These are phyloP conservation scores for Pseudogymnoascus sp. DNA, from an alignment of 2,329 filamentous ascomycete genomes.

Conservation along the genomic window DNA sequence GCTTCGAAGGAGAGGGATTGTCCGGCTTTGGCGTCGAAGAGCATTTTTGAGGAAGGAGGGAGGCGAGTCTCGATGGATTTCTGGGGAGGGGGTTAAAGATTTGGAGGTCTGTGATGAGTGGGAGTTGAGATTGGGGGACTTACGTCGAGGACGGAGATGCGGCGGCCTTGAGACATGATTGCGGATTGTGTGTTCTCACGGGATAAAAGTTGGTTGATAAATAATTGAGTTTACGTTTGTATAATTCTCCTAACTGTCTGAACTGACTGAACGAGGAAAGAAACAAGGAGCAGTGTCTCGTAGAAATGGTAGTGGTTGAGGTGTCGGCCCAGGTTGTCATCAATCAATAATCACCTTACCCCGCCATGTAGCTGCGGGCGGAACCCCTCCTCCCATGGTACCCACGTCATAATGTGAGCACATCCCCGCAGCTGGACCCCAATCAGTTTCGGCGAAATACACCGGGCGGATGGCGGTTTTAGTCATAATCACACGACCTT, in stretches of 20 bases:
- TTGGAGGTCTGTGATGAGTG: neutral
- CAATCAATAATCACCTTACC: constrained; percentile 6
- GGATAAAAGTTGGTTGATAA: neutral
- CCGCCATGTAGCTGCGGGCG: neutral
- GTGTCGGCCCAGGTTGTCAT: neutral
- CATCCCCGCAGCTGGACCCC: neutral
- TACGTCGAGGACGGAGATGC: constrained; percentile 4
- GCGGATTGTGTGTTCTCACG: neutral
- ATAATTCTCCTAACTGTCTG: neutral
- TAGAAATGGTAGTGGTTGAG: neutral
- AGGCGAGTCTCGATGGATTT: constrained; percentile 59
- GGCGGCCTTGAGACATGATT: neutral
- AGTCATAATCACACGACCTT: constrained; percentile 9
- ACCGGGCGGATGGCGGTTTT: neutral
- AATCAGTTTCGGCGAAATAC: neutral
- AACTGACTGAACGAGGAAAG: neutral
- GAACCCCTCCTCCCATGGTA: neutral
- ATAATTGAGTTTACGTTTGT: neutral
- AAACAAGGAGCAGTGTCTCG: neutral
- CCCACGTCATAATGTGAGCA: constrained; percentile 7
- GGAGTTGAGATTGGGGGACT: neutral
- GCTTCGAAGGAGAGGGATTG: constrained; percentile 71
- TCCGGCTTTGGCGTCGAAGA: constrained; percentile 73
- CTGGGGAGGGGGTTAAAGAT: constrained; percentile 31
- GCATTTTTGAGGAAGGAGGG: constrained; percentile 59